Evolutionary conservation across 495 filamentous ascomycete species (phyloP).

Genomic region (Pyrenopolyporus hunteri): DNA sequence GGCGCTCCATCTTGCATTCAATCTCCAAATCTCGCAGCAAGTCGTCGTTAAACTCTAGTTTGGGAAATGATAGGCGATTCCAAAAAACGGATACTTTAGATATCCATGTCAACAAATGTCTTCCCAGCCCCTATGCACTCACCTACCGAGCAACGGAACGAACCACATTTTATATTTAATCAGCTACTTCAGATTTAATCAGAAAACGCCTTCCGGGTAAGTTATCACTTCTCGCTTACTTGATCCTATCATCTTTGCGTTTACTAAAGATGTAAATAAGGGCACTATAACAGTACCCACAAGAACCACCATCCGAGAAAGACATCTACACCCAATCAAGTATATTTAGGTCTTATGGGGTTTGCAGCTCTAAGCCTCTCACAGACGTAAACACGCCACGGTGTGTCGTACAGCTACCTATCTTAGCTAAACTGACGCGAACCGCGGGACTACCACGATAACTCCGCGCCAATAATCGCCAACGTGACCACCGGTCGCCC

Average conservation of each 20-base stretch:
- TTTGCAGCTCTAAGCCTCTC: neutral
- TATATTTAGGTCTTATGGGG: neutral
- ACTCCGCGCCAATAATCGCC: neutral
- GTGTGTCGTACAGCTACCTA: slow-evolving; percentile 7
- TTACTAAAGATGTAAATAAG: neutral
- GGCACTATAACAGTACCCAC: neutral
- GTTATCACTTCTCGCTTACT: neutral
- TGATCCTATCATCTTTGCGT: neutral
- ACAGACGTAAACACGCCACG: neutral
- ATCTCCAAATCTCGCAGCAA: neutral
- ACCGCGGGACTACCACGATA: neutral
- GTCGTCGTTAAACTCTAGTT: neutral
- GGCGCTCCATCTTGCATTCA: too few relatives aligned
- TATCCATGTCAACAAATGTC: neutral
- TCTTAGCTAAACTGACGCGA: too few relatives aligned
- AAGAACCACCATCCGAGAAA: too few relatives aligned
- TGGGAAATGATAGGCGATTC: neutral
- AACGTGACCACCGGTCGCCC: neutral
- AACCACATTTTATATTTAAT: too few relatives aligned
- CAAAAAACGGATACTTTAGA: neutral
- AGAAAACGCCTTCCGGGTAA: neutral
- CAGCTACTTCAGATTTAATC: too few relatives aligned
- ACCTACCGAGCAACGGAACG: too few relatives aligned
- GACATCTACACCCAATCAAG: neutral
- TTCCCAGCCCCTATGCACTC: too few relatives aligned